phyloP scores from a whole-genome alignment of 139 green algal species.

The Micractinium sp. region DNA sequence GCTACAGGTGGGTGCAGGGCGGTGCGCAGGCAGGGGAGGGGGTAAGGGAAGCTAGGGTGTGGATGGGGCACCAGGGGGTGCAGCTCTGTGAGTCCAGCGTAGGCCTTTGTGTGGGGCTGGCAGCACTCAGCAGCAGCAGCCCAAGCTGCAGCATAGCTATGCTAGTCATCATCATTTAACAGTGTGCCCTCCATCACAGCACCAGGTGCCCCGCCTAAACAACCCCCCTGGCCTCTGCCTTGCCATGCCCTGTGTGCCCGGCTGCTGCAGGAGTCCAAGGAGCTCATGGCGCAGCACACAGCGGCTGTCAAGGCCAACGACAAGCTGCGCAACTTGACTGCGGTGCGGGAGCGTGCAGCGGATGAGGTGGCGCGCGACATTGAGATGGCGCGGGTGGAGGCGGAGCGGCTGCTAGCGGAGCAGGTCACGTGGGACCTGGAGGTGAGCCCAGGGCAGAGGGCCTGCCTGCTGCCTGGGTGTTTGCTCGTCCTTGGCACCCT shows the following conservation, averaged over 20 bases:
- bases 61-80: no score
- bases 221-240: background rate
- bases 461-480: no score
- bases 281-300: slow-evolving; percentile 40
- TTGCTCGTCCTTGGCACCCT: no score
- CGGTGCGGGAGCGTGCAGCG: background rate
- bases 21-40: no score
- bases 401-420: slow-evolving; percentile 33
- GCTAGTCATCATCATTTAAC: no score
- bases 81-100: no score
- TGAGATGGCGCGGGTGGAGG: slow-evolving; percentile 35
- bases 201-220: background rate
- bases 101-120: background rate
- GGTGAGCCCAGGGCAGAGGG: background rate
- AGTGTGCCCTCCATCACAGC: no score
- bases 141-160: background rate
- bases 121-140: no score
- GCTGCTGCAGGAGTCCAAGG: slow-evolving; percentile 24
- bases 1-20: background rate
- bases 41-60: background rate
- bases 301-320: slow-evolving; percentile 22
- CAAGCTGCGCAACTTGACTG: background rate
- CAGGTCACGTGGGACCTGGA: slow-evolving; percentile 31
- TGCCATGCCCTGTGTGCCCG: background rate
- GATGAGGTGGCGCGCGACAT: slow-evolving; percentile 24